Evolutionary conservation across 2,329 filamentous ascomycete species (phyloP).

Genomic region (Mycosphaerelloides madeirae): DNA sequence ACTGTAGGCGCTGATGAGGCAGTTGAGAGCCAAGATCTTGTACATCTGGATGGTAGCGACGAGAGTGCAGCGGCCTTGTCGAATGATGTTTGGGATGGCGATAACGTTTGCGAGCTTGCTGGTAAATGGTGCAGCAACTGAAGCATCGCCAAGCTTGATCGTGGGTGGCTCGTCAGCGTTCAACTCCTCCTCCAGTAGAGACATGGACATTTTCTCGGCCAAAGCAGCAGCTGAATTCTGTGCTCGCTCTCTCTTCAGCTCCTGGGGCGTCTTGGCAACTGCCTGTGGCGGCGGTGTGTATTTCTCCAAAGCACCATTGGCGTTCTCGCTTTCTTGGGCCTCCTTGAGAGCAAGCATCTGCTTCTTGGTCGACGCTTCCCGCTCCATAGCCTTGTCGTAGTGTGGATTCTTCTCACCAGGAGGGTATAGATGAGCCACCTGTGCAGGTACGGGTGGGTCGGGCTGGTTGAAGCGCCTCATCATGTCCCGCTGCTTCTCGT

Average conservation of each 20-base stretch:
- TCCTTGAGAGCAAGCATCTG: constrained; percentile 43
- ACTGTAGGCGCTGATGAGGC: constrained; percentile 95
- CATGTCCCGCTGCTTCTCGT: constrained; percentile 88
- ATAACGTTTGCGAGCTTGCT: constrained; percentile 96
- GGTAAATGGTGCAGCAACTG: constrained; percentile 93
- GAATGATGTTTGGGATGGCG: constrained; percentile 96
- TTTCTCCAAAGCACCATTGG: constrained; percentile 24
- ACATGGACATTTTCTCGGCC: constrained; percentile 78
- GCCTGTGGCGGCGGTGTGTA: constrained; percentile 23
- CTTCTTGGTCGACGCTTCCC: constrained; percentile 76
- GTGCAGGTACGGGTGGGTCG: constrained; percentile 79
- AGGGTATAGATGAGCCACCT: constrained; percentile 92
- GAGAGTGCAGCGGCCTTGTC: constrained; percentile 93
- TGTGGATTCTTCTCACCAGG: constrained; percentile 89
- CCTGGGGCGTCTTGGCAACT: constrained; percentile 40
- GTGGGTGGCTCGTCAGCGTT: constrained; percentile 88
- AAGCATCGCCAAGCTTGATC: constrained; percentile 95
- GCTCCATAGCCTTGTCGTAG: constrained; percentile 84
- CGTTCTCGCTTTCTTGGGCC: constrained; percentile 44
- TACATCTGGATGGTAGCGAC: constrained; percentile 99
- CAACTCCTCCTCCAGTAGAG: constrained; percentile 85
- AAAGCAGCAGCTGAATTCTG: constrained; percentile 69
- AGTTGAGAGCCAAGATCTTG: constrained; percentile 95
- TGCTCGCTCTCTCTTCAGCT: constrained; percentile 53
- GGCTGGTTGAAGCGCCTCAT: constrained; percentile 97